Conservation (phyloP, 768 basidiomycete species). For the Crassisporium funariophilum region DNA sequence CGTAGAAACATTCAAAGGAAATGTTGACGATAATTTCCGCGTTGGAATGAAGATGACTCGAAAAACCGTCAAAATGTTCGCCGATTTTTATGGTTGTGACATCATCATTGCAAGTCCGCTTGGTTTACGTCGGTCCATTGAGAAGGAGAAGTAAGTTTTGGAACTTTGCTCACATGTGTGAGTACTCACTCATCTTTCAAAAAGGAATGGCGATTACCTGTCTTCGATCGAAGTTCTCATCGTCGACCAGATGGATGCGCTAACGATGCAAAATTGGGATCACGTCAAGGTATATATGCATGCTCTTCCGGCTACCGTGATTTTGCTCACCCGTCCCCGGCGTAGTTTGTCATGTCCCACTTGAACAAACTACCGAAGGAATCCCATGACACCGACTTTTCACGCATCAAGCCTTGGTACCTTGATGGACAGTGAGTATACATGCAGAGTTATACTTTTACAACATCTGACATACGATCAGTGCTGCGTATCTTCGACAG, state of each 20-base stretch:
- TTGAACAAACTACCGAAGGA: slow-evolving; percentile 91
- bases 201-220: slow-evolving; percentile 84
- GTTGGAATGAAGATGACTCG: slow-evolving; percentile 90
- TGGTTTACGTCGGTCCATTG: slow-evolving; percentile 86
- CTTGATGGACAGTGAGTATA: slow-evolving; percentile 79
- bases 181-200: neutral
- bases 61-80: slow-evolving; percentile 90
- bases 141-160: slow-evolving; percentile 85
- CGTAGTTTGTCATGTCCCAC: slow-evolving; percentile 80
- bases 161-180: neutral
- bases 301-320: slow-evolving; percentile 16
- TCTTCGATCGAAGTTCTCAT: slow-evolving; percentile 90
- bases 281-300: slow-evolving; percentile 97
- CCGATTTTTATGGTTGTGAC: slow-evolving; percentile 90
- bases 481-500: slow-evolving; percentile 86
- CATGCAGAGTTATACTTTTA: neutral
- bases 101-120: slow-evolving; percentile 92
- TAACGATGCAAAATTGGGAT: slow-evolving; percentile 99
- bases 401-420: slow-evolving; percentile 97
- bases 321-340: neutral
- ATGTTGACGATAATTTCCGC: slow-evolving; percentile 93
- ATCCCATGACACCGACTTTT: slow-evolving; percentile 93
- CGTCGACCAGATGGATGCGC: slow-evolving; percentile 90
- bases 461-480: slow-evolving; percentile 27
- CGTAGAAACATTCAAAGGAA: slow-evolving; percentile 93